Evolutionary conservation across 2,329 filamentous ascomycete genomes (phyloP), one percentile per base, ranked within the genome.

Genomic region (Alternaria sp.): DNA sequence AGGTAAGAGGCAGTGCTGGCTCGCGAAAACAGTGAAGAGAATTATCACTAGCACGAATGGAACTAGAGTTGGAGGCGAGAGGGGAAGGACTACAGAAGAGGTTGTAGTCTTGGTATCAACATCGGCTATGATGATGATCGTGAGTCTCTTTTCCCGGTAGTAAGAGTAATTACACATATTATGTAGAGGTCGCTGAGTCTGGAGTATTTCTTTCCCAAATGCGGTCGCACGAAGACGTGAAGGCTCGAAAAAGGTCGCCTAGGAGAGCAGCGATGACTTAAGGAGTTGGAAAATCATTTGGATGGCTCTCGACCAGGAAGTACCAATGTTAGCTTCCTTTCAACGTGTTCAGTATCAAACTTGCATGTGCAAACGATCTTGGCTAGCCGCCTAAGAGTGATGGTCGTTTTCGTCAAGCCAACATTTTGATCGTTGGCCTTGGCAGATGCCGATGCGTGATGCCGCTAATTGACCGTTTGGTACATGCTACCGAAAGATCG

Each of bases 391-490:
- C 14, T 17, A 11, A 13, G 17, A 29, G 28, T n/a, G 3, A n/a
- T 33, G 21, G 5, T 54, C 51, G 21, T 23, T 54, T 39, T 23
- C 17, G 44, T 45, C 23, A 37, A 31, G 24, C 39, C 26, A 21
- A 23, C 26, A 21, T 55, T 51, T 9, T 41, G 51, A 58, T 55
- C 45, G 39, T 54, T 44, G 26, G 33, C 17, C 23, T 28, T 58
- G 44, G 42, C 24, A 52, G 13, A 48, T 42, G 44, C 28, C 29
- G 39, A 55, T 37, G 55, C 33, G 39, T 33, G 26, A 29, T 51
- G 56, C 56, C 51, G 51, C 40, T 46, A 40, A 29, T 28, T 50
- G 45, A 44, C 56, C 51, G 56, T 46, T 40, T 58, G 40, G 9
- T 49, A 58, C 44, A 36, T 10, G 9, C 40, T 50, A 33, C 44